Conservation (phyloP, 768 basidiomycete species). For the Podaxis sp. region DNA sequence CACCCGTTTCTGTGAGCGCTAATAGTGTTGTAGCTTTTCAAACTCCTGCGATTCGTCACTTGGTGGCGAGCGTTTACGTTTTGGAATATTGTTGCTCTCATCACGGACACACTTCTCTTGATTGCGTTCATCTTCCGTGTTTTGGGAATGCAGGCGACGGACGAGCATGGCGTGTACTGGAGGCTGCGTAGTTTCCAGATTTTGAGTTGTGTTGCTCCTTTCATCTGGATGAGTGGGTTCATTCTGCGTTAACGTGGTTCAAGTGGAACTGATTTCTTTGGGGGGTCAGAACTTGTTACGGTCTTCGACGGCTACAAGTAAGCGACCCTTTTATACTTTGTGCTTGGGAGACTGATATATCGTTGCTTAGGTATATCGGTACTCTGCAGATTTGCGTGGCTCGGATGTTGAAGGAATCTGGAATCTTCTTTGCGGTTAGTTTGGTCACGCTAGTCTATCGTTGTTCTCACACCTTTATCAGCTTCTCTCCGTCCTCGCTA, state of each 20-base stretch:
- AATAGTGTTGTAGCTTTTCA: conserved; percentile 51
- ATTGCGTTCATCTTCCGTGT: conserved; percentile 76
- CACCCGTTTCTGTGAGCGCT: background rate
- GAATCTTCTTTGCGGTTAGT: conserved; percentile 85
- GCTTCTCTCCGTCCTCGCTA: conserved; percentile 78
- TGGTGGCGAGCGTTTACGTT: conserved; percentile 76
- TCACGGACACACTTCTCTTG: conserved; percentile 73
- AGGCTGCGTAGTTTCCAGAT: conserved; percentile 82
- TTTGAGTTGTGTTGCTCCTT: conserved; percentile 82
- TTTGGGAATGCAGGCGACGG: conserved; percentile 44
- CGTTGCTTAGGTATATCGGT: conserved; percentile 66
- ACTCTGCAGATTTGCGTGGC: conserved; percentile 94
- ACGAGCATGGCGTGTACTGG: conserved; percentile 33
- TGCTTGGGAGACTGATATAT: background rate
- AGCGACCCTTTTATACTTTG: conserved; percentile 21
- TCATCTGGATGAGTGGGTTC: conserved; percentile 89
- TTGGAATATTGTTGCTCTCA: conserved; percentile 69
- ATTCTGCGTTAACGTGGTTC: background rate
- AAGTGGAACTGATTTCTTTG: background rate
- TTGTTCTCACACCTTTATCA: conserved; percentile 26
- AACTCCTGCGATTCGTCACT: conserved; percentile 72
- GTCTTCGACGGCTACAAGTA: conserved; percentile 82
- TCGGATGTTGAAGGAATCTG: conserved; percentile 91
- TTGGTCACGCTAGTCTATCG: background rate
- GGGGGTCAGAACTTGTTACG: conserved; percentile 64